These are phyloP conservation scores for Prunus davidiana DNA, from an alignment of 306 rosid species.

Conservation along the genomic window DNA sequence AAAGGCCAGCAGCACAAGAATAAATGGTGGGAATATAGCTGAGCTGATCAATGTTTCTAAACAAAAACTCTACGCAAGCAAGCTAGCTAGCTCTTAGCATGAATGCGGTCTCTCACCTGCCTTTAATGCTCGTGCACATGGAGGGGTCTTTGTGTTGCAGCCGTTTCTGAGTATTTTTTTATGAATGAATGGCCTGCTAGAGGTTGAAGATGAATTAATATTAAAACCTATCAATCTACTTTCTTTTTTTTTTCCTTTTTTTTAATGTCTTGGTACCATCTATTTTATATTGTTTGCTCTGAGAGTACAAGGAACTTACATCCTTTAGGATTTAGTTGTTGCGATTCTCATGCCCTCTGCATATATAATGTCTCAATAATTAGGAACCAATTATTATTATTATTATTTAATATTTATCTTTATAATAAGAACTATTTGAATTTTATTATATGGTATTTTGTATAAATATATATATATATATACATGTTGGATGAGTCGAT, in stretches of 20 bases:
- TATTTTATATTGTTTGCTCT: slow-evolving; percentile 10
- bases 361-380: slow-evolving; percentile 13
- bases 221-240: slow-evolving; percentile 41
- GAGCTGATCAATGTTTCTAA: slow-evolving; percentile 1
- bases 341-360: slow-evolving; percentile 25
- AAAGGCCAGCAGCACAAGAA: not conserved
- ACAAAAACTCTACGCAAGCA: not conserved
- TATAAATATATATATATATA: not conserved
- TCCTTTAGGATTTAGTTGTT: slow-evolving; percentile 25
- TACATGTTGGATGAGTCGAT: not conserved
- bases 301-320: slow-evolving; percentile 32
- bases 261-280: not conserved
- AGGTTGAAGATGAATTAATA: slow-evolving; percentile 29
- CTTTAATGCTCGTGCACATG: slow-evolving; percentile 71
- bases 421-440: not conserved
- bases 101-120: slow-evolving; percentile 31
- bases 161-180: slow-evolving; percentile 37
- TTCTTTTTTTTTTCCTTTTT: not conserved
- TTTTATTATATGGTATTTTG: not conserved
- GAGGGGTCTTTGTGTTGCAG: slow-evolving; percentile 53
- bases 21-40: slow-evolving; percentile 2
- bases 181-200: slow-evolving; percentile 40
- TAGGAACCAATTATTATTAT: not conserved
- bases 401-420: not conserved
- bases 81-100: not conserved